phyloP scores from a whole-genome alignment of 2,329 filamentous ascomycete species.

The Rhynchosporium secalis region DNA sequence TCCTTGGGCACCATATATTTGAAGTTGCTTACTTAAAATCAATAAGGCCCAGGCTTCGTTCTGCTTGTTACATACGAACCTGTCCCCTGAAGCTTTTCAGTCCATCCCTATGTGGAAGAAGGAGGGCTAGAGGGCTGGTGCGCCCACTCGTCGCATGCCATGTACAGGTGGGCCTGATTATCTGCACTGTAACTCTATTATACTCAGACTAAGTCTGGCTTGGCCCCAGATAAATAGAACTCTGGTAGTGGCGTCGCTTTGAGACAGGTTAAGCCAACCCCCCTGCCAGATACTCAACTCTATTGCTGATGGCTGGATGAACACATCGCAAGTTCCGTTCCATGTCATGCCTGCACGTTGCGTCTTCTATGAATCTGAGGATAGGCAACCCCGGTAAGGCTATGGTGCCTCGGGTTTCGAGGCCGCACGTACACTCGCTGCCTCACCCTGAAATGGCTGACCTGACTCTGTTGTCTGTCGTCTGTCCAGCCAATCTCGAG shows the following conservation, averaged over 20 bases:
- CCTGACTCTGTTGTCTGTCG: background rate
- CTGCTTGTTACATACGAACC: conserved; percentile 21
- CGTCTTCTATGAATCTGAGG: conserved; percentile 5
- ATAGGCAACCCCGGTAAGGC: conserved; percentile 12
- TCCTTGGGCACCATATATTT: conserved; percentile 27
- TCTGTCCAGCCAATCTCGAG: background rate
- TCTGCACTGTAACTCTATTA: conserved; percentile 23
- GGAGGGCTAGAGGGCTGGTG: background rate
- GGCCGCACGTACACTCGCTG: conserved; percentile 16
- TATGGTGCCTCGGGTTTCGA: conserved; percentile 24
- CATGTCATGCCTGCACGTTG: conserved; percentile 14
- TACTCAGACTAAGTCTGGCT: conserved; percentile 32
- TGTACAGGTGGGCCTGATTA: conserved; percentile 26
- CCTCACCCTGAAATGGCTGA: conserved; percentile 8
- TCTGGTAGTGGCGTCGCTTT: conserved; percentile 33
- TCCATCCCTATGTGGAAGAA: conserved; percentile 22
- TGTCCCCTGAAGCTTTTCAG: conserved; percentile 15
- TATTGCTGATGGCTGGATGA: conserved; percentile 31
- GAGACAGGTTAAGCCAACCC: conserved; percentile 38
- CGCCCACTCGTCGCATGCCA: conserved; percentile 8
- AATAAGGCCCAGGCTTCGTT: conserved; percentile 29
- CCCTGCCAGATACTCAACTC: conserved; percentile 29
- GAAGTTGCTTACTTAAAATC: conserved; percentile 30
- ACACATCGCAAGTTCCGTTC: conserved; percentile 30
- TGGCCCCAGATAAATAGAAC: conserved; percentile 37